Percentiles rank a stretch among this genome's conserved stretches.
phyloP scores from a whole-genome alignment of 2,329 filamentous ascomycete genomes.

The Microdochium trichocladiopsis region DNA sequence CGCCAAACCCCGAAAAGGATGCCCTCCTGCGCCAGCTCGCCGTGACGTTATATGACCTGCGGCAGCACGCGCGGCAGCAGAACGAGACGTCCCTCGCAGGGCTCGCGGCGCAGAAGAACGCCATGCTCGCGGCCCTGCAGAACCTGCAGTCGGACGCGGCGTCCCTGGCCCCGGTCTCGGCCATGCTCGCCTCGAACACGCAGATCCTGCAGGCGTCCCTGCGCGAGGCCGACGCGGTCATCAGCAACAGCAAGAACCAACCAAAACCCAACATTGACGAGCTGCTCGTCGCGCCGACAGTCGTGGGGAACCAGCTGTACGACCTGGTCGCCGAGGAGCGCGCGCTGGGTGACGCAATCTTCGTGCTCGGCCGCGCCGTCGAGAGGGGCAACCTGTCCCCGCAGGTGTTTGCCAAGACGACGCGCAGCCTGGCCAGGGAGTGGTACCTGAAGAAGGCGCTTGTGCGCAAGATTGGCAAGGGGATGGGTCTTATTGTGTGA shows the following conservation, averaged over 20 bases:
- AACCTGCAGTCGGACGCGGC: constrained; percentile 68
- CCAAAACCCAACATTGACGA: constrained; percentile 77
- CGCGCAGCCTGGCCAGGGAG: constrained; percentile 66
- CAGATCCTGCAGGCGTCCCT: constrained; percentile 71
- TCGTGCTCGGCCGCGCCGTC: constrained; percentile 68
- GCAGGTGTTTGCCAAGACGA: constrained; percentile 73
- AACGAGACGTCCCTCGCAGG: constrained; percentile 69
- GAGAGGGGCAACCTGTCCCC: constrained; percentile 65
- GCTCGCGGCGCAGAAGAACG: constrained; percentile 69
- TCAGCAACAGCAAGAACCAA: constrained; percentile 63
- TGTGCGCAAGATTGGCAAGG: constrained; percentile 67
- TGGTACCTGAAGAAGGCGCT: constrained; percentile 81
- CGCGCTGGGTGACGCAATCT: constrained; percentile 79
- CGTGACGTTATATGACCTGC: constrained; percentile 58
- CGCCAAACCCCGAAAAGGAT: constrained; percentile 94
- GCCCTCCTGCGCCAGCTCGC: constrained; percentile 73
- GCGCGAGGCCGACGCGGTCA: constrained; percentile 69
- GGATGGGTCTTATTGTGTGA: constrained; percentile 57
- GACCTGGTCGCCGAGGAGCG: constrained; percentile 82
- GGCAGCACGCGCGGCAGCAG: constrained; percentile 62
- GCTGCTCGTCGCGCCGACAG: constrained; percentile 84
- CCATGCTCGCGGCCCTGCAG: constrained; percentile 63
- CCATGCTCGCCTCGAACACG: constrained; percentile 69
- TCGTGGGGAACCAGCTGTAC: constrained; percentile 91
- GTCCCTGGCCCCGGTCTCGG: constrained; percentile 63